These are phyloP conservation scores for Colletotrichum liaoningense DNA, from an alignment of 2,329 filamentous ascomycete species.

Conservation along the genomic window DNA sequence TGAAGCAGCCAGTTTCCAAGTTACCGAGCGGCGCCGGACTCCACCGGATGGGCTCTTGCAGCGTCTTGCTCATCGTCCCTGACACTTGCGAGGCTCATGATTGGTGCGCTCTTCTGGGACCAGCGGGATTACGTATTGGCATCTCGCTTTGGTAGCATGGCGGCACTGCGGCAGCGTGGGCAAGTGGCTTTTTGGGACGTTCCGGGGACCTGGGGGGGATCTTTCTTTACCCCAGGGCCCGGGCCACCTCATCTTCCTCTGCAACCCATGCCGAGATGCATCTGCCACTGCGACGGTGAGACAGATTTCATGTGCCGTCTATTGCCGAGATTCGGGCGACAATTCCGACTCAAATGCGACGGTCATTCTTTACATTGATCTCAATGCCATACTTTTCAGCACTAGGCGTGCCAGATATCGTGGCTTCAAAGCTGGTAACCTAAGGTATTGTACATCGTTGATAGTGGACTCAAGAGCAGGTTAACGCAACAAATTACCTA, in stretches of 20 bases:
- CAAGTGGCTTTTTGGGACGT: not conserved
- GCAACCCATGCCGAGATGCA: not conserved
- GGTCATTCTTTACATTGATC: not conserved
- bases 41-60: conserved; percentile 14
- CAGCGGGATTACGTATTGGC: conserved; percentile 10
- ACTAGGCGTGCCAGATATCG: not conserved
- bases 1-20: conserved; percentile 3
- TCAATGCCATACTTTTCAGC: not conserved
- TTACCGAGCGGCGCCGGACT: conserved; percentile 28
- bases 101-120: conserved; percentile 16
- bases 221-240: conserved; percentile 18
- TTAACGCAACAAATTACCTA: not conserved
- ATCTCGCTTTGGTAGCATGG: not conserved
- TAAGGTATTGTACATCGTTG: not conserved
- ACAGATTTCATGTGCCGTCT: not conserved
- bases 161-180: not conserved
- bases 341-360: conserved; percentile 20
- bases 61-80: conserved; percentile 4
- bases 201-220: conserved; percentile 1
- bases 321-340: conserved; percentile 26
- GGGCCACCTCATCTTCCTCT: conserved; percentile 2
- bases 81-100: not conserved
- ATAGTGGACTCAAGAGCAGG: not conserved
- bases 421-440: no score
- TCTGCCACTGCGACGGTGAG: not conserved